Evolutionary conservation across 139 green algal genomes (phyloP).

Genomic region (Eudorina sp.): DNA sequence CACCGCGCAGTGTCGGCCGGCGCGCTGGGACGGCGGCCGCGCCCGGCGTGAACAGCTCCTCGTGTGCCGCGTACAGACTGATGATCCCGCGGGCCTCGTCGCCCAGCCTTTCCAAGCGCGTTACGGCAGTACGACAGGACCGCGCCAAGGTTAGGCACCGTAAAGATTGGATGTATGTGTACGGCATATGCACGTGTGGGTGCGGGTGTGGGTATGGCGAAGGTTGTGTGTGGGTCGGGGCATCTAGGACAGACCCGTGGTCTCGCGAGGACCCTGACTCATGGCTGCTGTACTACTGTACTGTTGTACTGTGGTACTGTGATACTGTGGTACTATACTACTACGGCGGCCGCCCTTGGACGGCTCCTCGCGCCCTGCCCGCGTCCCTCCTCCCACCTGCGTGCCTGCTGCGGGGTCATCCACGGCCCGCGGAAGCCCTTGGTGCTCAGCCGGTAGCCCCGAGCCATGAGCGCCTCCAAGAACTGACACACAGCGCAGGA

Average conservation of each 20-base stretch:
- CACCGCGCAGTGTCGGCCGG: no score
- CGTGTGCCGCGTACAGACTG: conserved; percentile 25
- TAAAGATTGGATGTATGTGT: not conserved
- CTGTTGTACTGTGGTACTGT: no score
- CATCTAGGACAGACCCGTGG: no score
- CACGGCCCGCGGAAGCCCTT: conserved; percentile 19
- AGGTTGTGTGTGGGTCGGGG: not conserved
- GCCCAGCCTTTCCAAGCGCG: conserved; percentile 21
- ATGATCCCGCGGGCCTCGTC: not conserved
- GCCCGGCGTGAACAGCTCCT: conserved; percentile 33
- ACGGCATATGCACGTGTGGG: not conserved
- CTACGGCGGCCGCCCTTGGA: no score
- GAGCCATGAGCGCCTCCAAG: not conserved
- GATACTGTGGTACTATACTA: no score
- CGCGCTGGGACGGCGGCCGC: no score
- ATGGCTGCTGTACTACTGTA: no score
- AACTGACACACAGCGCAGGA: no score
- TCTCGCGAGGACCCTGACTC: no score
- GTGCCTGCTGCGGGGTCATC: not conserved
- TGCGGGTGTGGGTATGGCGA: not conserved
- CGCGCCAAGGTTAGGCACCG: not conserved
- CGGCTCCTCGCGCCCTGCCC: no score
- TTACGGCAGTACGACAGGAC: no score
- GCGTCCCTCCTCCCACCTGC: conserved; percentile 21
- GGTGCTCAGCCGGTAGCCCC: conserved; percentile 34